phyloP scores from a whole-genome alignment of 2,329 filamentous ascomycete species.

The Phyllachora maydis region DNA sequence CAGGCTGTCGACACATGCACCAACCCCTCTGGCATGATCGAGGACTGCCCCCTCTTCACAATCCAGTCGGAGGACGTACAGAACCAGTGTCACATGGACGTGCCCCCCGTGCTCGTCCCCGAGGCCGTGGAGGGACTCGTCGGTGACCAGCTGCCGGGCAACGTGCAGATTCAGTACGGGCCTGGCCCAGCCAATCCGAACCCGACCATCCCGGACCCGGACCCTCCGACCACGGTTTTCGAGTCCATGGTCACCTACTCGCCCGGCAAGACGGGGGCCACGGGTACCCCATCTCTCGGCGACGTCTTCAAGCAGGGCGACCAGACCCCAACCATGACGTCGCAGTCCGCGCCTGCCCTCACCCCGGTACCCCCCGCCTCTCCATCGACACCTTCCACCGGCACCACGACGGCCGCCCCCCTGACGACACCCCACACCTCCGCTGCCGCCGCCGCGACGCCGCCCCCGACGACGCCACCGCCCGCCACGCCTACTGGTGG shows the following conservation, averaged over 20 bases:
- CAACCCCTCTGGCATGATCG: conserved; percentile 42
- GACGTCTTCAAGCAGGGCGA: conserved; percentile 17
- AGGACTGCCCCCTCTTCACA: conserved; percentile 57
- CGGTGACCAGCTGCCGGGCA: conserved; percentile 40
- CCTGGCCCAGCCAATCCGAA: conserved; percentile 10
- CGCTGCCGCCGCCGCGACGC: conserved; percentile 2
- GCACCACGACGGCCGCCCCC: no score
- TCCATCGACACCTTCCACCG: conserved; percentile 4
- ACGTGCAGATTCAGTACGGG: conserved; percentile 21
- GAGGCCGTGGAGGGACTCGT: conserved; percentile 40
- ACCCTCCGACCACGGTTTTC: conserved; percentile 4
- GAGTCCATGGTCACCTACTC: conserved; percentile 14
- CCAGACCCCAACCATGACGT: conserved; percentile 3
- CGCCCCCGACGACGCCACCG: conserved; percentile 8
- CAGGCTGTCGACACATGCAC: conserved; percentile 58
- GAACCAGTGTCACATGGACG: conserved; percentile 37
- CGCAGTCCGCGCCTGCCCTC: no score
- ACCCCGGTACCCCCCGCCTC: no score
- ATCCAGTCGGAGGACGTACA: conserved; percentile 37
- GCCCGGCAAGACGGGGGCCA: conserved; percentile 14
- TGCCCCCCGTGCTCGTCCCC: conserved; percentile 28
- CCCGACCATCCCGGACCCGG: no score
- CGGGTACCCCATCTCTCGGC: conserved; percentile 15
- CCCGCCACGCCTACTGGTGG: conserved; percentile 8
- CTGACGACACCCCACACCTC: no score